phyloP scores from a whole-genome alignment of 805 yeast genomes.

The Pachysolen tannophilus region DNA sequence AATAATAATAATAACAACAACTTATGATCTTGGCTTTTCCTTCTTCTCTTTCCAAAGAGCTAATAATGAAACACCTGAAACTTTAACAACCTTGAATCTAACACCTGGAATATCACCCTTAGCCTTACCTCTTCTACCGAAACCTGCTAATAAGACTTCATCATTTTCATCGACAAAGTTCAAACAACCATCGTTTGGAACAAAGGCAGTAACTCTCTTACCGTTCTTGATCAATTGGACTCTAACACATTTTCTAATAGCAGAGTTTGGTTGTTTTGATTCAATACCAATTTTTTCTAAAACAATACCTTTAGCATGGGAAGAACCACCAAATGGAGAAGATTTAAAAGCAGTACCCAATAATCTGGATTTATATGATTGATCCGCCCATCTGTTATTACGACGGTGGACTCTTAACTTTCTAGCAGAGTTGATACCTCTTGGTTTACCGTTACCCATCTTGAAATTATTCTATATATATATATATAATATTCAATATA shows the following conservation, averaged over 20 bases:
- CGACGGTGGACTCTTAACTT: slow-evolving; percentile 99
- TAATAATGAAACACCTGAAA: slow-evolving; percentile 98
- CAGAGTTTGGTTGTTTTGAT: slow-evolving; percentile 99
- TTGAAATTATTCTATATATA: slow-evolving; percentile 35
- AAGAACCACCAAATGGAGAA: slow-evolving; percentile 99
- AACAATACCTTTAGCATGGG: slow-evolving; percentile 99
- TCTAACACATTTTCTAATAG: slow-evolving; percentile 99
- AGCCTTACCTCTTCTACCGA: slow-evolving; percentile 99
- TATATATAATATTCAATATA: too few species aligned
- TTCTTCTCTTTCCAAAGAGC: slow-evolving; percentile 99
- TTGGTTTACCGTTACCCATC: slow-evolving; percentile 99
- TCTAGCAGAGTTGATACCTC: slow-evolving; percentile 99
- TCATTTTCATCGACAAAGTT: slow-evolving; percentile 99
- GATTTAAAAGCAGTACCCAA: slow-evolving; percentile 99
- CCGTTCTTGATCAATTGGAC: slow-evolving; percentile 99
- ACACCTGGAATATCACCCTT: slow-evolving; percentile 99
- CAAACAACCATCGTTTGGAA: slow-evolving; percentile 99
- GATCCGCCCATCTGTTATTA: slow-evolving; percentile 99
- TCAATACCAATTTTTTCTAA: slow-evolving; percentile 99
- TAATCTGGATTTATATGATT: slow-evolving; percentile 95
- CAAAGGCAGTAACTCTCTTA: slow-evolving; percentile 99
- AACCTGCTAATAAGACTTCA: slow-evolving; percentile 99
- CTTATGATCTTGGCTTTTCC: slow-evolving; percentile 99
- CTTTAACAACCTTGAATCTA: slow-evolving; percentile 99
- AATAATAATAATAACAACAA: slow-evolving; percentile 9